Percentiles rank a stretch among this genome's conserved stretches.
phyloP scores from a whole-genome alignment of 305 asterid species.

The Euphrasia arctica region DNA sequence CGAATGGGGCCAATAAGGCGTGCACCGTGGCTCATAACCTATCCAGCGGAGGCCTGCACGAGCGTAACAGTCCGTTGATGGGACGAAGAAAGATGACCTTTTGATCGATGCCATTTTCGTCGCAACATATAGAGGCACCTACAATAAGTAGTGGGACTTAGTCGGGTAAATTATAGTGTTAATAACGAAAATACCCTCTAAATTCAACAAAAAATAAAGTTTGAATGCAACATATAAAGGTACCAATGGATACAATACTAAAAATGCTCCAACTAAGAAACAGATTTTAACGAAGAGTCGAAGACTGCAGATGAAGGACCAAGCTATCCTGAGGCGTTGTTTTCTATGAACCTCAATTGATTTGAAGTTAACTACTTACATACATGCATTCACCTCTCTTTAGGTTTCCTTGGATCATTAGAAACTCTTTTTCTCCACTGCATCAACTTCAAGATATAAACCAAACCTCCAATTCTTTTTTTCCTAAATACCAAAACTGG shows the following conservation, averaged over 20 bases:
- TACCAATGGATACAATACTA: too few species aligned
- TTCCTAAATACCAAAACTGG: too few species aligned
- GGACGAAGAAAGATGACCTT: conserved; percentile 78
- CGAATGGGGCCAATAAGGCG: conserved; percentile 87
- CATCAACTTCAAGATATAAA: too few species aligned
- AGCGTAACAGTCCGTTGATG: conserved; percentile 74
- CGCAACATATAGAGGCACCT: conserved; percentile 84
- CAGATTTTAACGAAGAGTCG: not conserved
- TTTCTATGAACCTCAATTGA: not conserved
- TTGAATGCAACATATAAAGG: too few species aligned
- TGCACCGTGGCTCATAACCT: conserved; percentile 78
- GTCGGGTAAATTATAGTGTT: not conserved
- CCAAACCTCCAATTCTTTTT: too few species aligned
- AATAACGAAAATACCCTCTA: not conserved
- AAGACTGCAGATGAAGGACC: not conserved
- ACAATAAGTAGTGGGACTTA: not conserved
- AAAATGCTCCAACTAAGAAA: not conserved
- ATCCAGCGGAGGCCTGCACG: conserved; percentile 62
- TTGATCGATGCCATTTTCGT: conserved; percentile 83
- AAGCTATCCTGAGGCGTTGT: not conserved
- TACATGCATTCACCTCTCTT: too few species aligned
- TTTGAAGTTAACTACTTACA: too few species aligned
- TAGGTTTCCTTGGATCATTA: too few species aligned
- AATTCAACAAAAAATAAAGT: too few species aligned
- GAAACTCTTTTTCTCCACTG: too few species aligned